Evolutionary conservation across 768 basidiomycete species (phyloP).

Genomic region (Lactifluus subvellereus): DNA sequence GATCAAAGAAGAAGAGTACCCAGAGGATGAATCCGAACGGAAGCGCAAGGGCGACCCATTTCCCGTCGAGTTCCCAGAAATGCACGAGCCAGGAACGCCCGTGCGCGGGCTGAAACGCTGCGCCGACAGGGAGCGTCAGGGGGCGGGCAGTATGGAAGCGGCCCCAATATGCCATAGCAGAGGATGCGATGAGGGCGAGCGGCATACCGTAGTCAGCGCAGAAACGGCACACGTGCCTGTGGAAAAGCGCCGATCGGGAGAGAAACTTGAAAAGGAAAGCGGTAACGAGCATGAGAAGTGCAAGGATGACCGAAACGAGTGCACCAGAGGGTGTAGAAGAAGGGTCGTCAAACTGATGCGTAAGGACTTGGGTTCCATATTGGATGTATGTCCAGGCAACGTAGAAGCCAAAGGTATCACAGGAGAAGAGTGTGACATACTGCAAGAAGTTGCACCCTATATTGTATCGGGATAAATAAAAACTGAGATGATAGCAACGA

Average conservation of each 20-base stretch:
- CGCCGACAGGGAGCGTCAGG: slow-evolving; percentile 59
- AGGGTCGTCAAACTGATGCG: slow-evolving; percentile 52
- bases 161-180: slow-evolving; percentile 85
- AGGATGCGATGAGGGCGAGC: slow-evolving; percentile 68
- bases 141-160: slow-evolving; percentile 56
- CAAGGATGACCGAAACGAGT: slow-evolving; percentile 64
- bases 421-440: slow-evolving; percentile 86
- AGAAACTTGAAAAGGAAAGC: slow-evolving; percentile 70
- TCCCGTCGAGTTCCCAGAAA: slow-evolving; percentile 84
- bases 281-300: slow-evolving; percentile 67
- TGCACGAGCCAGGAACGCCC: slow-evolving; percentile 76
- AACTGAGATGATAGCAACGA: slow-evolving; percentile 22
- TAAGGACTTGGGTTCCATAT: slow-evolving; percentile 82
- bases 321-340: slow-evolving; percentile 40
- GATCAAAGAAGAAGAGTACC: slow-evolving; percentile 93
- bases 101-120: slow-evolving; percentile 64
- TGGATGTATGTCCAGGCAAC: slow-evolving; percentile 88
- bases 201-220: slow-evolving; percentile 90
- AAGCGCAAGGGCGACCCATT: slow-evolving; percentile 85
- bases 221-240: slow-evolving; percentile 68
- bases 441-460: slow-evolving; percentile 76
- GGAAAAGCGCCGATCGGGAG: slow-evolving; percentile 60
- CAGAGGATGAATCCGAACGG: slow-evolving; percentile 88
- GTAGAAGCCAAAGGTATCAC: slow-evolving; percentile 91
- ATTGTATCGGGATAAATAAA: neutral